Base-by-base conservation (phyloP, 495 filamentous ascomycete species). In the Penicillium herquei region DNA sequence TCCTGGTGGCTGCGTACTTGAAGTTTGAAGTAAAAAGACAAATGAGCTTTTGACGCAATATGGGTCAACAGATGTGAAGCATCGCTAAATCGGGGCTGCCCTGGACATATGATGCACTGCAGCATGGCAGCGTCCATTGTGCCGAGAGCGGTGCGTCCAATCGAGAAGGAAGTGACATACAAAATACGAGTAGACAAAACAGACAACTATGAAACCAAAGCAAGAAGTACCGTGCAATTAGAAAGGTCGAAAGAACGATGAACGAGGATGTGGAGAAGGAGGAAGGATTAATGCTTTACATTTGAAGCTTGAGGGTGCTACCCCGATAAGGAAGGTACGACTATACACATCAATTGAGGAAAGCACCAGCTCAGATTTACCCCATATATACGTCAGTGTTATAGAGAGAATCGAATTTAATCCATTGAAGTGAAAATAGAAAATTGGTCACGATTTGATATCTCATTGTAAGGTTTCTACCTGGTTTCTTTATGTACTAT, bases 31-130 rank as follows among this genome's bases (percentile, higher is more conserved):
- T 86, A 80, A 58, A 87, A 77, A 13, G 88, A 81, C 10, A 96
- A 72, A 66, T 97, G 92, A 34, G 84, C 85, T 64, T 96, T 96
- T 48, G 91, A 96, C 21, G 84, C 79, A 14, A 95, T 79, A 62
- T 97, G 92, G 33, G 92, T 97, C 54, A 97, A 79, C 21, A 96
- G 77, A 63, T 96, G 92, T 13, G 91, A 95, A 33, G 90, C 71
- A 65, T 97, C 92, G 49, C 91, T 94, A 71, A 96, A 97, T 39
- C 66, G 74, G 10, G 90, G 88, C 51, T 79, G 82, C 59, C 87
- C 88, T 6, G 86, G 84, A 69, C 92, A 96, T 59, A 93, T 83
- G 54, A 75, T 87, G 81, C 92, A 96, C 58, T 80, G 72, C 30
- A 96, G 81, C 41, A 85, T 81, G 58, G 91, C 80, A 21, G 63